phyloP scores from a whole-genome alignment of 768 basidiomycete genomes.

The Galerina sulciceps region DNA sequence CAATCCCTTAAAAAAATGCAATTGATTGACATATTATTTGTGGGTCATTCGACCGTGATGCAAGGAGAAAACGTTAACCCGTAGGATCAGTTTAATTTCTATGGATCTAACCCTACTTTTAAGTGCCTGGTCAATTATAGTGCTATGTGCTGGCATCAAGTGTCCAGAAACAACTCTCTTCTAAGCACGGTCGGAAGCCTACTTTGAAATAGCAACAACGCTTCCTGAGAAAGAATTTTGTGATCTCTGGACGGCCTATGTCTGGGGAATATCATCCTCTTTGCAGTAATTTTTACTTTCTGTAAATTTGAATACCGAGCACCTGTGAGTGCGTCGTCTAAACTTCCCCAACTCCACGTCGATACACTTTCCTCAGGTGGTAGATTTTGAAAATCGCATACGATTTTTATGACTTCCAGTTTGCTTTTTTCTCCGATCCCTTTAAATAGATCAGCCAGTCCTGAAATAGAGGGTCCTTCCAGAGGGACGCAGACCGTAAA shows the following conservation, averaged over 20 bases:
- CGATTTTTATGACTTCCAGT: slow-evolving; percentile 15
- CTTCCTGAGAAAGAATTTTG: neutral
- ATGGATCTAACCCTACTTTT: too few relatives aligned
- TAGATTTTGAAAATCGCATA: slow-evolving; percentile 17
- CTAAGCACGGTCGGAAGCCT: neutral
- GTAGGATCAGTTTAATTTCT: too few relatives aligned
- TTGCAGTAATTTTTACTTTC: slow-evolving; percentile 11
- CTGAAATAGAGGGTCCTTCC: neutral
- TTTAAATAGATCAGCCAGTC: neutral
- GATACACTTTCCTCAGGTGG: slow-evolving; percentile 4
- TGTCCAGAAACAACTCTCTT: neutral
- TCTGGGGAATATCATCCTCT: neutral
- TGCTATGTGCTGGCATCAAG: neutral
- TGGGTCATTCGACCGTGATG: too few relatives aligned
- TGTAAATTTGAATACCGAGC: neutral
- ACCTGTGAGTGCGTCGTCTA: slow-evolving; percentile 13
- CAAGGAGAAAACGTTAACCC: too few relatives aligned
- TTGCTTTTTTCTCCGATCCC: neutral
- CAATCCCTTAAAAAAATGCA: too few relatives aligned
- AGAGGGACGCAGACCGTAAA: neutral
- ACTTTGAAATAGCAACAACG: neutral
- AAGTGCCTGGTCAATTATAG: neutral
- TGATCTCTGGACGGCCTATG: neutral
- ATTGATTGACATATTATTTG: too few relatives aligned
- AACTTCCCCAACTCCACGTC: slow-evolving; percentile 6